A percentile compares a stretch with the other conserved stretches of the same genome.
These are phyloP conservation scores for Talaromyces sp. DNA, from an alignment of 2,329 filamentous ascomycete species.

Conservation along the genomic window DNA sequence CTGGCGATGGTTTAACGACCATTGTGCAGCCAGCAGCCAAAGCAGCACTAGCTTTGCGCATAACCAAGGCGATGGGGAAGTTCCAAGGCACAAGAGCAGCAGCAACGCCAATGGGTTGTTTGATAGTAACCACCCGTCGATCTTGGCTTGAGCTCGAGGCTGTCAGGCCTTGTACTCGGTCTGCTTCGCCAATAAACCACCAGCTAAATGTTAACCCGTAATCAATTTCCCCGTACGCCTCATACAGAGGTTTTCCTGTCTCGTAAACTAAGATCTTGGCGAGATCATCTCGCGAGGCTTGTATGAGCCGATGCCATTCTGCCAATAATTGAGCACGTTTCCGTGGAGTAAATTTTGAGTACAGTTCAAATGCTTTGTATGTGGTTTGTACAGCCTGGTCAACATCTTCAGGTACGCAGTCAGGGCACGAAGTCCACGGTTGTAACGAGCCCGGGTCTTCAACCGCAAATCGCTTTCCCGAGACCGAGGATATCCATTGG, in stretches of 20 bases:
- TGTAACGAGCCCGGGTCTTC: constrained; percentile 49
- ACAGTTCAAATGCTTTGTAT: constrained; percentile 56
- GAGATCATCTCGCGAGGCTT: constrained; percentile 57
- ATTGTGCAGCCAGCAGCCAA: constrained; percentile 70
- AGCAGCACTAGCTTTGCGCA: constrained; percentile 63
- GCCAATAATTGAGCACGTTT: constrained; percentile 58
- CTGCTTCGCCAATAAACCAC: constrained; percentile 59
- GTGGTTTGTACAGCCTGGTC: constrained; percentile 56
- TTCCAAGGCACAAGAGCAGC: constrained; percentile 70
- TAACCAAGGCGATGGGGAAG: constrained; percentile 63
- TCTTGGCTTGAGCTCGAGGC: constrained; percentile 50
- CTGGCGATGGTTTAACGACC: constrained; percentile 67
- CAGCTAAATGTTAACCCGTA: constrained; percentile 51
- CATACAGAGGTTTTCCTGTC: constrained; percentile 54
- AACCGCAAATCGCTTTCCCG: constrained; percentile 47
- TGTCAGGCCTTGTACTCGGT: constrained; percentile 59
- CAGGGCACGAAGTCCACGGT: constrained; percentile 48
- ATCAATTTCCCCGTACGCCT: constrained; percentile 53
- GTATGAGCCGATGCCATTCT: constrained; percentile 62
- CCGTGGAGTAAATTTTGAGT: constrained; percentile 56
- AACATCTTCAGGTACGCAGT: constrained; percentile 54
- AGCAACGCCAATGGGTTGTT: constrained; percentile 66
- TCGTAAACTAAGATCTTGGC: constrained; percentile 60
- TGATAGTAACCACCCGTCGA: constrained; percentile 64
- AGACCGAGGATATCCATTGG: constrained; percentile 42